Percentiles rank a stretch among this genome's conserved stretches.
phyloP scores from a whole-genome alignment of 2,329 filamentous ascomycete species.

The Trichoderma asperellum region DNA sequence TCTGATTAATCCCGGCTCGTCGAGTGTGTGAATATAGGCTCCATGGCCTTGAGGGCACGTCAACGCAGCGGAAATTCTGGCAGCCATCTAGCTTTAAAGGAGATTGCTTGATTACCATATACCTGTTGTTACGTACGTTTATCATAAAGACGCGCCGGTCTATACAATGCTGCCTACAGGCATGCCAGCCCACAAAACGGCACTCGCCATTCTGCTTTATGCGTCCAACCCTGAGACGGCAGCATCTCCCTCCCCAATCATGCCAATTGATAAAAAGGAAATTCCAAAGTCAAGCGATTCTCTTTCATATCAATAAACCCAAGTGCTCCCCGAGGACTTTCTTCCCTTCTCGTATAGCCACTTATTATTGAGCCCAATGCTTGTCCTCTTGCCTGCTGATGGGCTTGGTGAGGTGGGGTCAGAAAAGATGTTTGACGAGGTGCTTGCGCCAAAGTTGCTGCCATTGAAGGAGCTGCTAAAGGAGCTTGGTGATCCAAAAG shows the following conservation, averaged over 20 bases:
- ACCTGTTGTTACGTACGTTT: slow-evolving; percentile 19
- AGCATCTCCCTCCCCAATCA: slow-evolving; percentile 18
- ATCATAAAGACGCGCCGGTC: slow-evolving; percentile 20
- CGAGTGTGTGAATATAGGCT: not conserved
- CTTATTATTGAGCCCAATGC: slow-evolving; percentile 83
- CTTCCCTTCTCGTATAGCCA: slow-evolving; percentile 90
- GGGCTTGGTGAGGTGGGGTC: slow-evolving; percentile 74
- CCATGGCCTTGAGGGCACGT: not conserved
- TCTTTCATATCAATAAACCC: slow-evolving; percentile 40
- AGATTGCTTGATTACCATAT: slow-evolving; percentile 19
- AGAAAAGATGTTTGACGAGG: slow-evolving; percentile 52
- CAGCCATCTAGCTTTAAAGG: not conserved
- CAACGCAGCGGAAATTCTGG: not conserved
- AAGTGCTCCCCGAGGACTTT: slow-evolving; percentile 54
- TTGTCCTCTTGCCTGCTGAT: slow-evolving; percentile 66
- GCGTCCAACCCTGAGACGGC: slow-evolving; percentile 23
- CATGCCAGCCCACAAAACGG: not conserved
- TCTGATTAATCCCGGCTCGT: not conserved
- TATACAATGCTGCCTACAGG: slow-evolving; percentile 9
- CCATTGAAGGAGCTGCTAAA: slow-evolving; percentile 44
- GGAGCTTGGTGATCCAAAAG: slow-evolving; percentile 63
- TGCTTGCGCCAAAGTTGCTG: slow-evolving; percentile 56
- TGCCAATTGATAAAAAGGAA: not conserved
- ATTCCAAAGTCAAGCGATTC: not conserved
- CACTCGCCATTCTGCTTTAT: slow-evolving; percentile 22